Percentiles rank a stretch among this genome's conserved stretches.
phyloP scores from a whole-genome alignment of 495 filamentous ascomycete species.

The Achaetomiella virescens region DNA sequence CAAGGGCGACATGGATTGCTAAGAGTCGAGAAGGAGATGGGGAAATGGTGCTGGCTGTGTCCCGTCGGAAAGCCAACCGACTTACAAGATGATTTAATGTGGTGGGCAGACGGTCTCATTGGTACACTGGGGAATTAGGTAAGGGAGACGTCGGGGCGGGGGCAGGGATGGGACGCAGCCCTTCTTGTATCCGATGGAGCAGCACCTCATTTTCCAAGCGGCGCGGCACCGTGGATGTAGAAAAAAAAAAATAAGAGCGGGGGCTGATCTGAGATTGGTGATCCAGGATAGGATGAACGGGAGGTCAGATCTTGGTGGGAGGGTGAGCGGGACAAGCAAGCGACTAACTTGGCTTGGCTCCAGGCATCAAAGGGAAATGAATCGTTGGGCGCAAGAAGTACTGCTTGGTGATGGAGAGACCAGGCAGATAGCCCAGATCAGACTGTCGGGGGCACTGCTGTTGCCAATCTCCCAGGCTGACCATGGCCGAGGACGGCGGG shows the following conservation, averaged over 20 bases:
- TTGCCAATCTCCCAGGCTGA: no score
- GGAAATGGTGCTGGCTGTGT: conserved; percentile 4
- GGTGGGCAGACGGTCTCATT: conserved; percentile 6
- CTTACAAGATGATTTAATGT: conserved; percentile 12
- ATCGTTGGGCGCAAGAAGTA: neutral
- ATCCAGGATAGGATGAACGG: neutral
- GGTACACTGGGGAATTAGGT: conserved; percentile 16
- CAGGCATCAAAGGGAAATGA: neutral
- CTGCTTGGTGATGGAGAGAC: neutral
- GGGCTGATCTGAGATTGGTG: neutral
- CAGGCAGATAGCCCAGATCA: neutral
- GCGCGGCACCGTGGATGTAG: neutral
- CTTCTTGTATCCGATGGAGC: conserved; percentile 14
- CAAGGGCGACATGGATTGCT: neutral
- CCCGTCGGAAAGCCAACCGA: neutral
- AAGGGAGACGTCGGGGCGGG: conserved; percentile 13
- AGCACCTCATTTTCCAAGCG: neutral
- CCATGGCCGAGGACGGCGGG: neutral
- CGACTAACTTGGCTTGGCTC: neutral
- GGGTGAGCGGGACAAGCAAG: neutral
- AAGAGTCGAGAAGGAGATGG: neutral
- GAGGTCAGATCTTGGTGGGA: neutral
- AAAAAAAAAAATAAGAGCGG: conserved; percentile 5
- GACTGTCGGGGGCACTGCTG: no score
- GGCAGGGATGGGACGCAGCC: conserved; percentile 15